phyloP scores from a whole-genome alignment of 306 rosid genomes.

The Prinsepia uniflora region DNA sequence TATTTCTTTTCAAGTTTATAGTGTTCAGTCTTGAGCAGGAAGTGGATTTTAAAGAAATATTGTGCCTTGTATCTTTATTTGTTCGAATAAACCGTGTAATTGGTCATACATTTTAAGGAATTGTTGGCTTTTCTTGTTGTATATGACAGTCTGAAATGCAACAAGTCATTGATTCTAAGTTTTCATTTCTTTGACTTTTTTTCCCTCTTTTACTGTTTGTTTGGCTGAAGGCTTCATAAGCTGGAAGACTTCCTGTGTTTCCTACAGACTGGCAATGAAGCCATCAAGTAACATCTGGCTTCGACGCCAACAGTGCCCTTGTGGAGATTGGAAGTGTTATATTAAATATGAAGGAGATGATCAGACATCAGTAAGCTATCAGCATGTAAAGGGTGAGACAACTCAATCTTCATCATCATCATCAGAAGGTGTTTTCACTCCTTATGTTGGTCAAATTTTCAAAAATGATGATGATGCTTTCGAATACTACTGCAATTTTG shows the following conservation, averaged over 20 bases:
- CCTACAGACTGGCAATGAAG: constrained; percentile 34
- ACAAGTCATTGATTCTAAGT: not conserved
- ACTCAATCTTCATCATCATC: constrained; percentile 32
- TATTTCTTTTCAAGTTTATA: not conserved
- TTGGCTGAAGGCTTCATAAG: constrained; percentile 5
- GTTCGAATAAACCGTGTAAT: not conserved
- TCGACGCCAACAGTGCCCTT: constrained; percentile 58
- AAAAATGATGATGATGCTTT: constrained; percentile 61
- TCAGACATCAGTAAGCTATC: constrained; percentile 36
- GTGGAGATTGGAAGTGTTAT: constrained; percentile 73
- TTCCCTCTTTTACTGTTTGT: not conserved
- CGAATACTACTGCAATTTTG: constrained; percentile 58
- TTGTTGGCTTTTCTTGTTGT: not conserved
- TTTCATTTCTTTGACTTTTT: not conserved
- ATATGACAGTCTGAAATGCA: constrained; percentile 1
- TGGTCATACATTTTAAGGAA: not conserved
- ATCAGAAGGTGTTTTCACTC: constrained; percentile 54
- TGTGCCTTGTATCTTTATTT: not conserved
- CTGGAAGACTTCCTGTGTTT: not conserved
- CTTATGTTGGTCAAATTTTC: constrained; percentile 68
- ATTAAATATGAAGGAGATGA: constrained; percentile 57
- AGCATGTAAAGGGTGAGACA: constrained; percentile 36
- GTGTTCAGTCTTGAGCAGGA: not conserved
- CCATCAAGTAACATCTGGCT: constrained; percentile 53
- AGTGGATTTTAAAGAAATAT: not conserved